Percentiles rank a stretch among this genome's conserved stretches.
These are phyloP conservation scores for Synchytrium microbalum DNA, from an alignment of 371 early-diverging fungal species.

Conservation along the genomic window DNA sequence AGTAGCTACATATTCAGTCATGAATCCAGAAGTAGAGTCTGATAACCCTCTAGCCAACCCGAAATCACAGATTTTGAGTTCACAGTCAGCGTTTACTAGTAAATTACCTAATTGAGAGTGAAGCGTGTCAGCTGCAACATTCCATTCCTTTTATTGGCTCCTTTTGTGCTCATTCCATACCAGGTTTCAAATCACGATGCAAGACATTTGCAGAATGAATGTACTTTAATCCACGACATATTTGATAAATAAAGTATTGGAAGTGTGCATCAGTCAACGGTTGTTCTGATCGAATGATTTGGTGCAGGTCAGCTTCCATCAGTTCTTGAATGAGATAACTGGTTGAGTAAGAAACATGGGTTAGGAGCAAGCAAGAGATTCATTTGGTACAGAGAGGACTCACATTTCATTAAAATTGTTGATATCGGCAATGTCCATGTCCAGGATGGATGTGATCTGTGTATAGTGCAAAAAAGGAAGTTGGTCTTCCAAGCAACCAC, in stretches of 20 bases:
- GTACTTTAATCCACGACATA: constrained; percentile 93
- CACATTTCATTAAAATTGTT: constrained; percentile 43
- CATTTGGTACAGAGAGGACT: not conserved
- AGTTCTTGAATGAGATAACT: constrained; percentile 51
- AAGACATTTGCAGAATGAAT: constrained; percentile 98
- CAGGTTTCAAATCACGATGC: constrained; percentile 95
- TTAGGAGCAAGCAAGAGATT: constrained; percentile 10
- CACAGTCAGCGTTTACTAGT: constrained; percentile 96
- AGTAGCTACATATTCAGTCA: constrained; percentile 63
- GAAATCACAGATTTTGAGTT: constrained; percentile 69
- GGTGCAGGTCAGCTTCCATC: constrained; percentile 98
- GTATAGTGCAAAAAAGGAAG: not conserved
- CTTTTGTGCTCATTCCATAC: constrained; percentile 5
- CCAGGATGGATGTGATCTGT: constrained; percentile 43
- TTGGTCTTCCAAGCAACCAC: not conserved
- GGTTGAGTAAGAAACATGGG: not conserved
- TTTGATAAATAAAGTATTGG: constrained; percentile 97
- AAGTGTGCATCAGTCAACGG: constrained; percentile 93
- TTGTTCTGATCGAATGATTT: constrained; percentile 94
- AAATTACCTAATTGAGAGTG: constrained; percentile 58
- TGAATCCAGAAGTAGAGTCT: constrained; percentile 51
- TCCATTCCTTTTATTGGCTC: not conserved
- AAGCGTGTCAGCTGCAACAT: not conserved
- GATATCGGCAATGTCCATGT: constrained; percentile 42
- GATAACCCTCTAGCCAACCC: constrained; percentile 70